A percentile compares a stretch with the other conserved stretches of the same genome.
phyloP scores from a whole-genome alignment of 2,329 filamentous ascomycete species.

The Thielaviopsis punctulata region DNA sequence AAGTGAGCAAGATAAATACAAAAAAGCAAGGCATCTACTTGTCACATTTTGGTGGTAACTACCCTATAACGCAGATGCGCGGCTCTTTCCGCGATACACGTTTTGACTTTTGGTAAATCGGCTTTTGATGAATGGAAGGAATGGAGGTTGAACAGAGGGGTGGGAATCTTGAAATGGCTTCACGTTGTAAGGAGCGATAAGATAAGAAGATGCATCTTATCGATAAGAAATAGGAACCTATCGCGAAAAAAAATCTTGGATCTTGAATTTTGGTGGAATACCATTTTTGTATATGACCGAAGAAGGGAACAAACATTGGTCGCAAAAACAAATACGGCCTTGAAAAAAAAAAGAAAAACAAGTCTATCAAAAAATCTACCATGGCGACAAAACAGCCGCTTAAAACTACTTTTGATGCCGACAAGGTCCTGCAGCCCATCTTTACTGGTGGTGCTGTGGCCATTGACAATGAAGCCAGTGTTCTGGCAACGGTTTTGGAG shows the following conservation, averaged over 20 bases:
- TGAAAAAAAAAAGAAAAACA: constrained; percentile 9
- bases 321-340: too few species aligned
- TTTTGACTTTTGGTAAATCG: neutral
- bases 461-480: constrained; percentile 61
- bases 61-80: neutral
- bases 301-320: too few species aligned
- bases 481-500: constrained; percentile 77
- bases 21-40: neutral
- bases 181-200: neutral
- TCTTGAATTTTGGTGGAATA: neutral
- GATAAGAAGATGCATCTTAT: constrained; percentile 8
- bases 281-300: too few species aligned
- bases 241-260: constrained; percentile 10
- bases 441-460: constrained; percentile 83
- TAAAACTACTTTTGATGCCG: constrained; percentile 81
- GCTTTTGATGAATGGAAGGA: neutral
- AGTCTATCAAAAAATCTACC: constrained; percentile 14
- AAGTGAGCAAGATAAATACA: neutral
- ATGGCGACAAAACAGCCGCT: constrained; percentile 46
- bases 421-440: constrained; percentile 73
- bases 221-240: constrained; percentile 14
- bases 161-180: neutral
- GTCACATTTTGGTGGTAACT: neutral
- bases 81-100: neutral
- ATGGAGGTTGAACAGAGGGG: neutral